A percentile compares a stretch with the other conserved stretches of the same genome.
These are phyloP conservation scores for Backusella liffmaniae DNA, from an alignment of 192 early-diverging fungal species.

Conservation along the genomic window DNA sequence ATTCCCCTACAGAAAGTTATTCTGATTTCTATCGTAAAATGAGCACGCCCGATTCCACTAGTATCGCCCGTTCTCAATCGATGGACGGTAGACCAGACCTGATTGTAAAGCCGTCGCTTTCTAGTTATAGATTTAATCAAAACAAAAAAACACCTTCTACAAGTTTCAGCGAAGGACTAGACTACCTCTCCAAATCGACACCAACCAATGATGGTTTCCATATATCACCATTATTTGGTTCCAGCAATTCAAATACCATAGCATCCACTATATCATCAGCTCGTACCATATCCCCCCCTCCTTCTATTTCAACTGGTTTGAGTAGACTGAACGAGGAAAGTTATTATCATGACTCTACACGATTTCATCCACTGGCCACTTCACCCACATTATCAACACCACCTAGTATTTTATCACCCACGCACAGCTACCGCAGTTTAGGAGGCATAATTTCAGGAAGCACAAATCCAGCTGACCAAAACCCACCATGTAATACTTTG, in stretches of 20 bases:
- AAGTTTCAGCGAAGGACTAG: background rate
- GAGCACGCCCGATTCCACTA: background rate
- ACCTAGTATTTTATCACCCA: constrained; percentile 31
- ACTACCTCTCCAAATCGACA: constrained; percentile 25
- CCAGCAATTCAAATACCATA: background rate
- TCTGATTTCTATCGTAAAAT: background rate
- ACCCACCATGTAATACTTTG: constrained; percentile 97
- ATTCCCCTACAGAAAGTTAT: background rate
- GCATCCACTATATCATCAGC: background rate
- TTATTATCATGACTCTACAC: background rate
- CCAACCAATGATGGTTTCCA: background rate
- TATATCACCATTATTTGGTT: background rate
- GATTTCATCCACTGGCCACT: background rate
- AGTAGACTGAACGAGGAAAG: background rate
- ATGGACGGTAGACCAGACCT: background rate
- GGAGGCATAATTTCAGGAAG: constrained; percentile 40
- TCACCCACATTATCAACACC: background rate
- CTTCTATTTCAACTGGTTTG: constrained; percentile 6
- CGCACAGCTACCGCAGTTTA: constrained; percentile 4
- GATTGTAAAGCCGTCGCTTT: background rate
- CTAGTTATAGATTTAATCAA: background rate
- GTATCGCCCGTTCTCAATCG: background rate
- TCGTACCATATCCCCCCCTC: background rate
- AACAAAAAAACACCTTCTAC: background rate
- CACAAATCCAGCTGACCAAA: constrained; percentile 82